Base-by-base conservation (phyloP, 2,329 filamentous ascomycete species). In the Sporothrix brasiliensis region DNA sequence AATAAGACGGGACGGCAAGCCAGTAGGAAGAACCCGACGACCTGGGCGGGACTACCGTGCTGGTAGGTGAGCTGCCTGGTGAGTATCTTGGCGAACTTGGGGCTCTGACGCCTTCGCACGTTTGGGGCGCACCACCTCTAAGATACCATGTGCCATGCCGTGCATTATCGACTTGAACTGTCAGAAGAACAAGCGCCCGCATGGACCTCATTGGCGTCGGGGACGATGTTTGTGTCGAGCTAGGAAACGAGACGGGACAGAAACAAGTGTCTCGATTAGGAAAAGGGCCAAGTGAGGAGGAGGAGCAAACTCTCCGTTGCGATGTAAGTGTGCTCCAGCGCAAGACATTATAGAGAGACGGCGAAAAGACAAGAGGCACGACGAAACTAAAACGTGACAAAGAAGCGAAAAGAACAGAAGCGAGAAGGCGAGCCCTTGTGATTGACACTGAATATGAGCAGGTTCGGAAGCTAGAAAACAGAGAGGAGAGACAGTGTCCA, bases 191-290 rank as follows among this genome's bases (percentile, higher is more conserved):
- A 65, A 49, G 44, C 60, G 44, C 16, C 63, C 63, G 14, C 63
- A 52, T 41, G 49, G 47, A n/a, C 19, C 63, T 30, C 19, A 4
- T 1, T 67, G 56, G 65, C 44, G 65, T 30, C 65, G 34, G 65
- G 65, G 50, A 16, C 65, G 11, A 67, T 67, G 65, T 27, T 50
- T 56, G 7, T 34, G 65, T 67, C 54, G 34, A 50, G 50, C 65
- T 67, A 67, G 50, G 27, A 53, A 39, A 66, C 3, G 44, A 66
- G 14, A 47, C 41, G 13, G 41, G 14, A 16, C 14, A 34, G 44
- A 66, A 66, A 47, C 2, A 65, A 65, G 3, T 49, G 44, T 6
- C 58, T n/a, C 11, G n/a, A 61, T 24, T 9, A 13, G 39, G n/a
- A 63, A 63, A 63, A 21, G 39, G 14, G 9, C n/a, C n/a, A 47